phyloP scores from a whole-genome alignment of 352 stramenopile genomes.

The Pythium oligandrum region DNA sequence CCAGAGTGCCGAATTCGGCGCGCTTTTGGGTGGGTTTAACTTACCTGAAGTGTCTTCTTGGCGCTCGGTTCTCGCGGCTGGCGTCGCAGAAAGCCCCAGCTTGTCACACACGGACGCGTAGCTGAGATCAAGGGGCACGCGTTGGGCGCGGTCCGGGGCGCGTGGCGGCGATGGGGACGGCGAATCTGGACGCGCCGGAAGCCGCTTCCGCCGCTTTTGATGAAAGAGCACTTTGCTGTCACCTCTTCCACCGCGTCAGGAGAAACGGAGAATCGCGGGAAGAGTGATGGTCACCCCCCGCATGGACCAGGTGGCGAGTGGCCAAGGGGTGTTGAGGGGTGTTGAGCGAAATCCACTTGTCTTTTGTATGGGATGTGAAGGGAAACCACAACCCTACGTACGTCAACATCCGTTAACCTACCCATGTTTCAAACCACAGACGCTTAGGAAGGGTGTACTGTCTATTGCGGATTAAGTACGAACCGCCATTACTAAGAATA shows the following conservation, averaged over 20 bases:
- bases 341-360: conserved; percentile 3
- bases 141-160: conserved; percentile 14
- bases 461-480: no score
- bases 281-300: conserved; percentile 26
- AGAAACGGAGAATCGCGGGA: conserved; percentile 31
- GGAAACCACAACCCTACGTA: not conserved
- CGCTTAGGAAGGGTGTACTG: no score
- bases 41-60: conserved; percentile 14
- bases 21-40: conserved; percentile 2
- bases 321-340: conserved; percentile 7
- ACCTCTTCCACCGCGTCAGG: conserved; percentile 25
- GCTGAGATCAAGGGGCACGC: conserved; percentile 22
- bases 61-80: conserved; percentile 3
- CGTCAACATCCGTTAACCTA: conserved; percentile 4
- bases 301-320: conserved; percentile 13
- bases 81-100: not conserved
- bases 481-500: no score
- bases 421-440: no score
- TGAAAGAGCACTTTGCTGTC: conserved; percentile 23
- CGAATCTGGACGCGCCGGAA: conserved; percentile 20
- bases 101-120: conserved; percentile 17
- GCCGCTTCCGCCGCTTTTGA: conserved; percentile 17
- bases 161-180: conserved; percentile 2
- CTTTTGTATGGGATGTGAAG: not conserved
- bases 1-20: not conserved